A percentile compares a stretch with the other conserved stretches of the same genome.
Evolutionary conservation across 768 basidiomycete species (phyloP).

Genomic region (Mycena kentingensis): DNA sequence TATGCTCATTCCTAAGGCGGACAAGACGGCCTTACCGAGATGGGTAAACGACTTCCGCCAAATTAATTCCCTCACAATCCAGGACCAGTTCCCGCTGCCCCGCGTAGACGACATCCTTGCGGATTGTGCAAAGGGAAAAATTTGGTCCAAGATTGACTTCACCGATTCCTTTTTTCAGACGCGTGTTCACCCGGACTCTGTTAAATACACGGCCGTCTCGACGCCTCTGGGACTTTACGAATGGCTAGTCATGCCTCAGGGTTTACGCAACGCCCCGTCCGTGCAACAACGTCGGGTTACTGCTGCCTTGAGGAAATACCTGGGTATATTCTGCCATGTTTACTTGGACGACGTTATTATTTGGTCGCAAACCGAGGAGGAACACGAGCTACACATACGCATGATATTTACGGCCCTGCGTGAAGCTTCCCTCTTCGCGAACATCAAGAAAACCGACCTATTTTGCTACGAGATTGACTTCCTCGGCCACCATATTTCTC

Average conservation of each 20-base stretch:
- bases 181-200: constrained; percentile 27
- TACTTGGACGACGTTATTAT: constrained; percentile 42
- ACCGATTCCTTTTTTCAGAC: constrained; percentile 42
- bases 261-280: constrained; percentile 25
- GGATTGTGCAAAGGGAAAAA: constrained; percentile 35
- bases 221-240: constrained; percentile 41
- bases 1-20: too few species aligned
- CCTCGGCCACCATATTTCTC: constrained; percentile 30
- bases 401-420: constrained; percentile 24
- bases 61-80: too few species aligned
- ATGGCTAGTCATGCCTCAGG: constrained; percentile 28
- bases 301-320: constrained; percentile 24
- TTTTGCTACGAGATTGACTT: constrained; percentile 18
- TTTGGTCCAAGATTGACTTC: constrained; percentile 39
- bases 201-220: constrained; percentile 33
- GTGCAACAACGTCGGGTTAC: constrained; percentile 32
- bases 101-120: constrained; percentile 33
- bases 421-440: constrained; percentile 21
- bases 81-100: too few species aligned
- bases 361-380: constrained; percentile 32
- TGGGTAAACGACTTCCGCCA: too few species aligned
- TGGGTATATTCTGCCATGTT: constrained; percentile 37
- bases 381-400: constrained; percentile 27
- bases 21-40: too few species aligned
- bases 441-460: constrained; percentile 21